A percentile compares a stretch with the other conserved stretches of the same genome.
phyloP scores from a whole-genome alignment of 2,329 filamentous ascomycete genomes.

The Sordariomycetes sp. region DNA sequence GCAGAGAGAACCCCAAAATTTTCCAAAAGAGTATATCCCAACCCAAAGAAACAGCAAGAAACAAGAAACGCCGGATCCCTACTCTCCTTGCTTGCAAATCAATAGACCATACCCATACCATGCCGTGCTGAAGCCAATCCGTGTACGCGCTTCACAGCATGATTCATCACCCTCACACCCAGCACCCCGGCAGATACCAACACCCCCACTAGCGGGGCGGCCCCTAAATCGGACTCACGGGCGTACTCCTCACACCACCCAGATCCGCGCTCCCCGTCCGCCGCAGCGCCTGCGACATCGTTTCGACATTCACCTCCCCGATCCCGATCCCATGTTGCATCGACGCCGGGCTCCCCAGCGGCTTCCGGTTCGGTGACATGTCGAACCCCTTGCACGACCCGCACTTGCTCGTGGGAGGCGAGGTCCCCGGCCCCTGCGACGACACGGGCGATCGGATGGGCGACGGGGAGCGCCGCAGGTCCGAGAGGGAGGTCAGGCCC shows the following conservation, averaged over 20 bases:
- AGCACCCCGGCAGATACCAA: not conserved
- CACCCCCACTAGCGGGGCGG: constrained; percentile 5
- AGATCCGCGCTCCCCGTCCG: constrained; percentile 79
- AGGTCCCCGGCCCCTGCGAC: constrained; percentile 53
- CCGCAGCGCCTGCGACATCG: constrained; percentile 79
- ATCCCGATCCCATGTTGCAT: constrained; percentile 34
- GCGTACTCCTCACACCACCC: constrained; percentile 35
- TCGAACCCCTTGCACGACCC: constrained; percentile 65
- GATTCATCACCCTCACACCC: constrained; percentile 4
- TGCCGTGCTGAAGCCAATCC: not conserved
- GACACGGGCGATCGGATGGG: constrained; percentile 70
- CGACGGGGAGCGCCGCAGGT: constrained; percentile 29
- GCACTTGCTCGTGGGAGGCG: constrained; percentile 64
- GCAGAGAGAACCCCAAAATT: not conserved
- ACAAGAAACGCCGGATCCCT: constrained; percentile 1
- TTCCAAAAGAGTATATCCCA: not conserved
- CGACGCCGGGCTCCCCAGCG: constrained; percentile 51
- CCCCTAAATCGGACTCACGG: constrained; percentile 41
- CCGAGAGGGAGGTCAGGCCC: constrained; percentile 30
- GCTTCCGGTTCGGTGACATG: constrained; percentile 46
- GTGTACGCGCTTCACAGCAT: not conserved
- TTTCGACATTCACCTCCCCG: constrained; percentile 75
- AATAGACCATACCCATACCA: not conserved
- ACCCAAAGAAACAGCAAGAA: not conserved
- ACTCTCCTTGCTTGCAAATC: constrained; percentile 10